Percentiles rank a stretch among this genome's conserved stretches.
Evolutionary conservation across 2,329 filamentous ascomycete genomes (phyloP).

Genomic region (Clonostachys solani): DNA sequence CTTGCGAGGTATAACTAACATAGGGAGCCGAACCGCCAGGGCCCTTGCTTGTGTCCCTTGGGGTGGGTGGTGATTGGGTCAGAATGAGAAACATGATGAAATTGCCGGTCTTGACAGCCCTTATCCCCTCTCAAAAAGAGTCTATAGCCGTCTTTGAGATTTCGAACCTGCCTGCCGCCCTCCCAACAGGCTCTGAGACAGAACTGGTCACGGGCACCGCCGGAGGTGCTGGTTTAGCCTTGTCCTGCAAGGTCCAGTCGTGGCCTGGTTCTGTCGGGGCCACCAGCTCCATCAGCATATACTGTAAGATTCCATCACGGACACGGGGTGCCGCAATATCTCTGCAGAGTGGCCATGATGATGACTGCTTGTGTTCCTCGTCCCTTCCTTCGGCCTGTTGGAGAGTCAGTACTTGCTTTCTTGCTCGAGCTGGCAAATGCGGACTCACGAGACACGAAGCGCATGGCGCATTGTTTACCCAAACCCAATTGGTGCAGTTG

Average conservation of each 20-base stretch:
- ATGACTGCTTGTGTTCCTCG: slow-evolving; percentile 14
- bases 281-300: slow-evolving; percentile 41
- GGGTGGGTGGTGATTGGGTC: too few relatives aligned
- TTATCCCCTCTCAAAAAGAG: background rate
- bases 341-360: slow-evolving; percentile 1
- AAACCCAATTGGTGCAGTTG: slow-evolving; percentile 51
- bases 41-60: too few relatives aligned
- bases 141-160: background rate
- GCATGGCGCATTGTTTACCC: slow-evolving; percentile 45
- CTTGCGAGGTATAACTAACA: too few relatives aligned
- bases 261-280: slow-evolving; percentile 27
- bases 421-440: background rate
- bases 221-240: slow-evolving; percentile 16
- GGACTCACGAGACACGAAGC: slow-evolving; percentile 42
- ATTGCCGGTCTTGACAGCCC: background rate
- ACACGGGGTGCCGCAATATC: slow-evolving; percentile 41
- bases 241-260: slow-evolving; percentile 30
- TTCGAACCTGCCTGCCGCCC: slow-evolving; percentile 15
- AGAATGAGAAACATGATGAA: too few relatives aligned
- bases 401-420: background rate
- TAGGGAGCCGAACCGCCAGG: too few relatives aligned
- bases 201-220: slow-evolving; percentile 19
- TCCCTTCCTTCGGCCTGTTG: slow-evolving; percentile 45
- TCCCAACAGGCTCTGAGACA: slow-evolving; percentile 14
- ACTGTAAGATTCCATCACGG: slow-evolving; percentile 39